Percentiles rank a stretch among this genome's conserved stretches.
These are phyloP conservation scores for Cavenderia fasciculata DNA, from an alignment of 78 protist genomes.

Conservation along the genomic window DNA sequence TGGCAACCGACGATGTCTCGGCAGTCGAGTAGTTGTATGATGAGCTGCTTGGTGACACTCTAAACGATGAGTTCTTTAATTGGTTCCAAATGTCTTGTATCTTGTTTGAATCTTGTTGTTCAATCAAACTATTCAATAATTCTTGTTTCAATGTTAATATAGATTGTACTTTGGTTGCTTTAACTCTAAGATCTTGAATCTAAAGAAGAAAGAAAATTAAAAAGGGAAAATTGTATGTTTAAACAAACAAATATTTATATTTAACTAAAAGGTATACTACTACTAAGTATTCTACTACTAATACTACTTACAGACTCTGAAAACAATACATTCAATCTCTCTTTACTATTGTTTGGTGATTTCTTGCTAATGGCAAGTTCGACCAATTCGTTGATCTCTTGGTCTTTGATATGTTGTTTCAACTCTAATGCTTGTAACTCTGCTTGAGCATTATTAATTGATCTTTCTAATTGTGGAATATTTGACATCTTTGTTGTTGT, in stretches of 20 bases:
- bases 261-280: background rate
- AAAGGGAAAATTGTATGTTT: background rate
- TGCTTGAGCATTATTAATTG: background rate
- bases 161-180: constrained; percentile 43
- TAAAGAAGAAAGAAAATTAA: background rate
- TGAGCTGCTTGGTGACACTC: constrained; percentile 3
- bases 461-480: constrained; percentile 15
- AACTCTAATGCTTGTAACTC: constrained; percentile 36
- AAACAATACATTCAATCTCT: constrained; percentile 9
- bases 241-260: background rate
- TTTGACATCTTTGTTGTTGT: no score
- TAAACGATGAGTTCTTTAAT: constrained; percentile 41
- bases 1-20: background rate
- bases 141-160: constrained; percentile 28
- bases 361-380: constrained; percentile 15
- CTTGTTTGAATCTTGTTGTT: background rate
- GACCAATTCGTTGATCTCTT: constrained; percentile 36
- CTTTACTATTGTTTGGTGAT: background rate
- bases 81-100: constrained; percentile 36
- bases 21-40: background rate
- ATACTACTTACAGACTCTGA: constrained; percentile 28
- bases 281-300: background rate
- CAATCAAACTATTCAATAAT: constrained; percentile 16
- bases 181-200: constrained; percentile 38
- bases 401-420: constrained; percentile 2